Conservation (phyloP, 2,329 filamentous ascomycete genomes). For the Alternaria alternata region DNA sequence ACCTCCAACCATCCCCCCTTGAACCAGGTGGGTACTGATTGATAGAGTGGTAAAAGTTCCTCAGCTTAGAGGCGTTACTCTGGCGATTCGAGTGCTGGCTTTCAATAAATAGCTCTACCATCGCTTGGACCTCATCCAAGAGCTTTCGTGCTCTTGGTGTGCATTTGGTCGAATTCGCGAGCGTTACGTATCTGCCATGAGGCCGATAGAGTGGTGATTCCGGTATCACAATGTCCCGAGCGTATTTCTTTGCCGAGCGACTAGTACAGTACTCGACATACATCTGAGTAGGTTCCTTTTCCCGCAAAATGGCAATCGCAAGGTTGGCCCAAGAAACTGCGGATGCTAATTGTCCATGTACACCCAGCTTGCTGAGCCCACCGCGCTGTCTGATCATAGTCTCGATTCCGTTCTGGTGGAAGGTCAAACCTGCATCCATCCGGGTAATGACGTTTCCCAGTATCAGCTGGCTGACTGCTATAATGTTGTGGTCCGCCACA, state of each 20-base stretch:
- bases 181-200: conserved; percentile 35
- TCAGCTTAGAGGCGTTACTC: conserved; percentile 22
- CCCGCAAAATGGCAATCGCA: conserved; percentile 44
- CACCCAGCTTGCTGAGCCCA: conserved; percentile 41
- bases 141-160: conserved; percentile 28
- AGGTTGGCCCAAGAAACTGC: conserved; percentile 44
- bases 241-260: conserved; percentile 24
- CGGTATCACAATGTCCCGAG: conserved; percentile 34
- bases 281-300: conserved; percentile 33
- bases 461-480: conserved; percentile 49
- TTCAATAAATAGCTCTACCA: conserved; percentile 43
- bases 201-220: conserved; percentile 50
- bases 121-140: conserved; percentile 37
- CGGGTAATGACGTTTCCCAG: conserved; percentile 44
- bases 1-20: conserved; percentile 38
- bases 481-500: conserved; percentile 47
- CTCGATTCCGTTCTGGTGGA: conserved; percentile 41
- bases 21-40: conserved; percentile 26
- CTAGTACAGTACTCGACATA: conserved; percentile 39
- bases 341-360: conserved; percentile 43
- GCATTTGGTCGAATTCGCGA: conserved; percentile 33
- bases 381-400: conserved; percentile 47
- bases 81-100: conserved; percentile 27
- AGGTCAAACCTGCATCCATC: conserved; percentile 28
- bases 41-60: conserved; percentile 32